Conservation (phyloP, 2,329 filamentous ascomycete genomes). For the Didymella lethalis region DNA sequence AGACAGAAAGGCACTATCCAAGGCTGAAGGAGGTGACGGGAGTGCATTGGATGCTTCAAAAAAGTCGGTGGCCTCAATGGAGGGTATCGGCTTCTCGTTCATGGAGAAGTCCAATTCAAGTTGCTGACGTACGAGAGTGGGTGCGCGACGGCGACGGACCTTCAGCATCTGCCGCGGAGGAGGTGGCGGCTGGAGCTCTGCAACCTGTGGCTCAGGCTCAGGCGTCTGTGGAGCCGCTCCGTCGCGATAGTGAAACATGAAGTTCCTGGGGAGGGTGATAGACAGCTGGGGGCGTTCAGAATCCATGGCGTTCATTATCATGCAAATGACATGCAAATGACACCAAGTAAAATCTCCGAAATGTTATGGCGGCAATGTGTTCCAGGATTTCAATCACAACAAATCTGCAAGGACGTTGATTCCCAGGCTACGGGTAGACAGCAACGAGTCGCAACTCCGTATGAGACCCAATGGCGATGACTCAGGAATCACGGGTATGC, state of each 20-base stretch:
- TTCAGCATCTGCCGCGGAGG: conserved; percentile 59
- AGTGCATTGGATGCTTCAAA: conserved; percentile 38
- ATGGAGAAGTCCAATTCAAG: conserved; percentile 40
- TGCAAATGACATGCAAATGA: conserved; percentile 2
- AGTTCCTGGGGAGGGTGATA: conserved; percentile 60
- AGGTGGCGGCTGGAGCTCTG: conserved; percentile 52
- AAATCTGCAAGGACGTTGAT: conserved; percentile 38
- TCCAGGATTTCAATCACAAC: conserved; percentile 28
- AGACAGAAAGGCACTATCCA: conserved; percentile 53
- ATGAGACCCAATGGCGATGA: conserved; percentile 26
- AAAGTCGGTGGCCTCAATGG: conserved; percentile 58
- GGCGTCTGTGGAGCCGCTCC: conserved; percentile 56
- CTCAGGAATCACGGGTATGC: conserved; percentile 31
- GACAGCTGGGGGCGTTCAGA: conserved; percentile 56
- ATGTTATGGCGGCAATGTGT: conserved; percentile 18
- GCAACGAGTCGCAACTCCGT: conserved; percentile 23
- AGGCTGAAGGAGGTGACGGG: conserved; percentile 32
- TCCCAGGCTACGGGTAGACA: conserved; percentile 22
- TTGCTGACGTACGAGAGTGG: conserved; percentile 37
- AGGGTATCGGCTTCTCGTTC: conserved; percentile 53
- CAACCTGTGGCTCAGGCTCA: conserved; percentile 52
- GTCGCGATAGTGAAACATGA: conserved; percentile 59
- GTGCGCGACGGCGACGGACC: conserved; percentile 57
- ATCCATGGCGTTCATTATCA: conserved; percentile 44
- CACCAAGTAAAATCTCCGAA: conserved; percentile 11